phyloP scores from a whole-genome alignment of 139 green algal species.

The Nannochloris sp. region DNA sequence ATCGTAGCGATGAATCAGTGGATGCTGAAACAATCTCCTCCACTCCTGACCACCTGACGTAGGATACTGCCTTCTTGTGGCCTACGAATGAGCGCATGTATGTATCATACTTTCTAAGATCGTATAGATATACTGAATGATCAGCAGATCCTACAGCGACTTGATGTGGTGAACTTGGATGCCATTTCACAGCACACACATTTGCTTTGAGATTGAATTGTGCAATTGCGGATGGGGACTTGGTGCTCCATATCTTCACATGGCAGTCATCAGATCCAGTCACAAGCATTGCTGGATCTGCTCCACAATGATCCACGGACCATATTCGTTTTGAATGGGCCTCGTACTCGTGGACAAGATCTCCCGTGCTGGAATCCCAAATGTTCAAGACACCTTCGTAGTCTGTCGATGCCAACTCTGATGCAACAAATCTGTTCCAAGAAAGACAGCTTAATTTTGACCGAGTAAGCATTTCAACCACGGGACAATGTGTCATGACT shows the following conservation, averaged over 20 bases:
- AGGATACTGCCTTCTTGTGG: slow-evolving; percentile 80
- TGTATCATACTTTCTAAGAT: slow-evolving; percentile 39
- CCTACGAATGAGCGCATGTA: slow-evolving; percentile 34
- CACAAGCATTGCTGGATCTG: slow-evolving; percentile 54
- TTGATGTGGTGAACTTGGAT: slow-evolving; percentile 46
- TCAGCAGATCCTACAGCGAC: slow-evolving; percentile 77
- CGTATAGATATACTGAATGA: slow-evolving; percentile 72
- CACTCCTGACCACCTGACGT: slow-evolving; percentile 71
- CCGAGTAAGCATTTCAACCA: slow-evolving; percentile 60
- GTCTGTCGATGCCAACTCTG: slow-evolving; percentile 56
- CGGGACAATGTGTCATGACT: slow-evolving; percentile 39
- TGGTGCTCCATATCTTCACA: slow-evolving; percentile 69
- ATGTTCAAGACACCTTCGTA: slow-evolving; percentile 72
- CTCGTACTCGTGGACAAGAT: slow-evolving; percentile 53
- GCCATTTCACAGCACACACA: slow-evolving; percentile 82
- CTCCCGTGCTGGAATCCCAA: slow-evolving; percentile 51
- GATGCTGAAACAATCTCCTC: slow-evolving; percentile 72
- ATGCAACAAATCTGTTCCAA: slow-evolving; percentile 53
- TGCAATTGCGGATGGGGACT: neutral
- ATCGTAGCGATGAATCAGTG: slow-evolving; percentile 74
- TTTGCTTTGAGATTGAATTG: slow-evolving; percentile 64
- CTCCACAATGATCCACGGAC: slow-evolving; percentile 66
- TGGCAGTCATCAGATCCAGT: slow-evolving; percentile 79
- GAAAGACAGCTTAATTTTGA: slow-evolving; percentile 75
- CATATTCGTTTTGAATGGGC: slow-evolving; percentile 79